phyloP scores from a whole-genome alignment of 768 basidiomycete species.

The Exsudoporus frostii region DNA sequence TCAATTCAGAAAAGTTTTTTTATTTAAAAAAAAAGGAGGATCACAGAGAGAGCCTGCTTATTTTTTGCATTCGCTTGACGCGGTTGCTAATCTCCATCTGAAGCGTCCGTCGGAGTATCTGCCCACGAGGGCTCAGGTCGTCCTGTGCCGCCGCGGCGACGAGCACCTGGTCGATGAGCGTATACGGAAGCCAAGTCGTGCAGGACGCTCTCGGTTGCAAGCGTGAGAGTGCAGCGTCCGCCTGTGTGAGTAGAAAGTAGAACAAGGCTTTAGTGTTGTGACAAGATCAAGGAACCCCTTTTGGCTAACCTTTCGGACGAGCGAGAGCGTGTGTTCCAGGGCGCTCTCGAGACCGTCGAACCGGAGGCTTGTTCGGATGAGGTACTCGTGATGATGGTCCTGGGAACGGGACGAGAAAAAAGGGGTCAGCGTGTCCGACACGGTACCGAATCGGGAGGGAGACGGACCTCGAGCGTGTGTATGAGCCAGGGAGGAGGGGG shows the following conservation, averaged over 20 bases:
- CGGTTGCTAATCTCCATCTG: constrained; percentile 59
- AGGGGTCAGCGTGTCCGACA: not conserved
- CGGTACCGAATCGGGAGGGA: not conserved
- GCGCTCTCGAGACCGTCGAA: constrained; percentile 80
- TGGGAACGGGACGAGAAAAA: not conserved
- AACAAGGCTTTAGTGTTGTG: constrained; percentile 7
- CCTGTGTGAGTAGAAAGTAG: constrained; percentile 34
- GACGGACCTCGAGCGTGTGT: constrained; percentile 63
- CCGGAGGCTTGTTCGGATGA: constrained; percentile 74
- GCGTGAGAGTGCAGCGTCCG: constrained; percentile 50
- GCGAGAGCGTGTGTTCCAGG: constrained; percentile 63
- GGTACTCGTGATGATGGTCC: constrained; percentile 78
- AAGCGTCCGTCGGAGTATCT: constrained; percentile 45
- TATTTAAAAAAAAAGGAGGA: not conserved
- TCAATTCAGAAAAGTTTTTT: not conserved
- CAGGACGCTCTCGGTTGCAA: constrained; percentile 53
- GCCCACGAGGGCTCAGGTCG: constrained; percentile 43
- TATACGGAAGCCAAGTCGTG: constrained; percentile 78
- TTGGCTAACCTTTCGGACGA: constrained; percentile 67
- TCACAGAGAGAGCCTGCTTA: constrained; percentile 41
- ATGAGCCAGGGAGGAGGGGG: constrained; percentile 84
- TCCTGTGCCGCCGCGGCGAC: constrained; percentile 55
- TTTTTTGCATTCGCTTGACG: constrained; percentile 66
- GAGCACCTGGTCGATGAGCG: constrained; percentile 79
- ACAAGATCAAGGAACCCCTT: not conserved